phyloP scores from a whole-genome alignment of 108 stramenopile species.

The Fistulifera pelliculosa region DNA sequence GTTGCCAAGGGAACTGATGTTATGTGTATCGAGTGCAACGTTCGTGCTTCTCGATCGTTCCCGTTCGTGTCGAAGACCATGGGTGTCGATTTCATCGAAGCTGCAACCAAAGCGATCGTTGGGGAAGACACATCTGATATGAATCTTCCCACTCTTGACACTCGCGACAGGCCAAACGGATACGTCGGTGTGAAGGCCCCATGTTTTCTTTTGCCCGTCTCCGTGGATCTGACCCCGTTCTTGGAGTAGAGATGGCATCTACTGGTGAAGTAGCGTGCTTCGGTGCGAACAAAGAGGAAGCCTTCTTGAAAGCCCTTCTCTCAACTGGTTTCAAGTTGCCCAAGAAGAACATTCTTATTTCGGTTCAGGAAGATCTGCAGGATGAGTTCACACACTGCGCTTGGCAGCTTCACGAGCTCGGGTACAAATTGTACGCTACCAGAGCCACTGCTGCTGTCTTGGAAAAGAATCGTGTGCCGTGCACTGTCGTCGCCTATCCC shows the following conservation, averaged over 20 bases:
- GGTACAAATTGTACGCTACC: conserved; percentile 89
- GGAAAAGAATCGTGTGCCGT: conserved; percentile 76
- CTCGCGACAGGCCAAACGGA: conserved; percentile 72
- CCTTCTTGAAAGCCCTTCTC: conserved; percentile 93
- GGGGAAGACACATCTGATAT: conserved; percentile 73
- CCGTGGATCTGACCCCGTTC: conserved; percentile 95
- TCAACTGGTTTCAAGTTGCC: conserved; percentile 94
- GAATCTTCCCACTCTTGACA: conserved; percentile 85
- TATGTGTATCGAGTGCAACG: conserved; percentile 97
- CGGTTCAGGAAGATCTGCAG: conserved; percentile 75
- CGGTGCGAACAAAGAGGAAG: conserved; percentile 93
- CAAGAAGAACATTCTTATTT: conserved; percentile 83
- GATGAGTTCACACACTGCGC: conserved; percentile 82
- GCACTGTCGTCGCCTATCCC: conserved; percentile 78
- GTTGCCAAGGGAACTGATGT: conserved; percentile 96
- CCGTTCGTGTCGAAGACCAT: conserved; percentile 99
- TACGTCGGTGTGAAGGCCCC: conserved; percentile 98
- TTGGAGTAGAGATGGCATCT: conserved; percentile 98
- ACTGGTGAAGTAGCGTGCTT: conserved; percentile 99
- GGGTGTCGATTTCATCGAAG: conserved; percentile 95
- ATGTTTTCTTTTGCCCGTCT: conserved; percentile 99
- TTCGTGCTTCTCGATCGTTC: conserved; percentile 95
- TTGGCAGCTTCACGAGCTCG: conserved; percentile 78
- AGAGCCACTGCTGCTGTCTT: conserved; percentile 76
- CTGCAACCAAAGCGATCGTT: conserved; percentile 90